Percentiles rank a stretch among this genome's conserved stretches.
These are phyloP conservation scores for Plasmodium cynomolgi DNA, from an alignment of 169 alveolate genomes.

Conservation along the genomic window DNA sequence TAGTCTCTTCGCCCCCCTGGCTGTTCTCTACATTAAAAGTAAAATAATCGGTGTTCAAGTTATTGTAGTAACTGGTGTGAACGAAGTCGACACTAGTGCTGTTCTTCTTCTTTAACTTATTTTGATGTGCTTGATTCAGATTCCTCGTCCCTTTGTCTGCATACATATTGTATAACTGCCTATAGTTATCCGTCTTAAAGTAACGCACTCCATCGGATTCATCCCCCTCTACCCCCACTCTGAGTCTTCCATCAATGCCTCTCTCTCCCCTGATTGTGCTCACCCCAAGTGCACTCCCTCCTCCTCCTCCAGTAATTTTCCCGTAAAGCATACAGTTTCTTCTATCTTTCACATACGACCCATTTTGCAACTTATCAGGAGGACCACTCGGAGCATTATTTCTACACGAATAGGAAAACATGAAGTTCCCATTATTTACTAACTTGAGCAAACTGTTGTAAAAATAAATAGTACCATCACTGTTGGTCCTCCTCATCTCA, in stretches of 20 bases:
- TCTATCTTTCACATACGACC: neutral
- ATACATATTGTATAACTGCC: neutral
- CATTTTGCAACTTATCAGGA: neutral
- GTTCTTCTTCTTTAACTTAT: neutral
- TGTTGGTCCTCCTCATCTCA: conserved; percentile 2
- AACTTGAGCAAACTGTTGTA: conserved; percentile 36
- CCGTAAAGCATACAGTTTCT: neutral
- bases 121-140: neutral
- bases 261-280: neutral
- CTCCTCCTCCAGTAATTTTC: neutral
- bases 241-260: neutral
- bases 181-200: neutral
- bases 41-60: conserved; percentile 28
- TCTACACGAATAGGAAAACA: conserved; percentile 11
- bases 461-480: neutral
- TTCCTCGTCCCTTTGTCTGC: neutral
- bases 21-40: neutral
- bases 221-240: neutral
- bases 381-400: neutral
- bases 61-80: conserved; percentile 26
- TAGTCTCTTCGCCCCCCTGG: neutral
- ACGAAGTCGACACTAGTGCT: conserved; percentile 5
- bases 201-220: neutral
- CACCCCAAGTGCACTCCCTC: neutral
- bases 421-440: conserved; percentile 28